Base-by-base conservation (phyloP, 2,329 filamentous ascomycete genomes). In the Colletotrichum trifolii region DNA sequence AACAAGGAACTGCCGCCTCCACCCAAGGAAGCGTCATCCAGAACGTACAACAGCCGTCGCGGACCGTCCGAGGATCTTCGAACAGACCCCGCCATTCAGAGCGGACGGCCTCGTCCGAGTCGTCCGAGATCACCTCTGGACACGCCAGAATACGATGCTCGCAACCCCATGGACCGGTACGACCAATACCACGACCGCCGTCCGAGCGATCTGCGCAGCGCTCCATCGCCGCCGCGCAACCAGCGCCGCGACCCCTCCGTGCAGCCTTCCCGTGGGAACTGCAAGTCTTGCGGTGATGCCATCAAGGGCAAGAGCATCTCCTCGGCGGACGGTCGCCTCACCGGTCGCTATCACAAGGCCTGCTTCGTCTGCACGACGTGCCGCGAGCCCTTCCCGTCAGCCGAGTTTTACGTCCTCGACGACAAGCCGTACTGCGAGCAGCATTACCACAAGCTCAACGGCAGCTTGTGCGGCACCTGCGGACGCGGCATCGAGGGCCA, bases 291-390 rank as follows among this genome's bases (percentile, higher is more conserved):
- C 76, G 83, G 87, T 4, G 82, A 91, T 49, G 81, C 85, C 7
- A 98, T 99, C 71, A 87, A 88, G 48, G 95, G 94, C 17, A 98
- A 97, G 79, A 97, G 94, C 1, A 89, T 99, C 63, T 97, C 95
- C 39, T 97, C 94, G 12, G 94, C 94, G 1, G 96, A 97, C 71
- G 96, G 96, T 13, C 90, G 94, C 33, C 83, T 99, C 33, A 97
- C 93, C 0, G 96, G 96, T 9, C 90, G 94, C 68, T 99, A 97
- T 77, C 96, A 99, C 83, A 97, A 96, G 76, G 87, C 91, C 5
- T 99, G 95, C 76, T 98, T 99, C 74, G 92, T 95, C 10, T 99
- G 96, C 83, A 87, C 88, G 5, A 94, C 91, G 1, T 99, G 96
- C 80, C 82, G 83, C 10, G 85, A 89, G 58, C 90, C 94, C 1